Conservation (phyloP, 2,329 filamentous ascomycete species). For the Chrysoporthe deuterocubensis region DNA sequence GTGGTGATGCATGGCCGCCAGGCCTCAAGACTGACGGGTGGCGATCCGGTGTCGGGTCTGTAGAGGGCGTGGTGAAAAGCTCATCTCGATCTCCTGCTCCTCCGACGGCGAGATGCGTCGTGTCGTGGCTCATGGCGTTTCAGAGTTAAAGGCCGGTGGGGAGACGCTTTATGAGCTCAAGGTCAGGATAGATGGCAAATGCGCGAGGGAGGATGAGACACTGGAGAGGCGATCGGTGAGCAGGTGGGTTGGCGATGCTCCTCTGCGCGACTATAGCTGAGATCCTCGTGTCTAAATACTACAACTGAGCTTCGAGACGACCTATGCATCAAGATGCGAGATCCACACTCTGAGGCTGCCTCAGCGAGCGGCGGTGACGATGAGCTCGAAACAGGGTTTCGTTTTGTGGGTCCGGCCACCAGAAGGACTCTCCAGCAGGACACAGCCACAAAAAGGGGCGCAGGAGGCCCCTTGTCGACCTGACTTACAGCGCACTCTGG, state of each 20-base stretch:
- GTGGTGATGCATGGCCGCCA: conserved; percentile 25
- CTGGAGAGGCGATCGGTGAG: neutral
- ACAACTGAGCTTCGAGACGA: neutral
- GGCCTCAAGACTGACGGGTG: conserved; percentile 25
- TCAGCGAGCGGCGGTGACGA: conserved; percentile 4
- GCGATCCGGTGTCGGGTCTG: conserved; percentile 22
- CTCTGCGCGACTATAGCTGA: neutral
- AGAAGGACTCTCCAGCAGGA: neutral
- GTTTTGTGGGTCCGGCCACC: neutral
- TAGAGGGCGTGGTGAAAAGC: conserved; percentile 20
- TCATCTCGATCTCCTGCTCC: conserved; percentile 7
- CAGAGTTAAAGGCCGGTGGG: neutral
- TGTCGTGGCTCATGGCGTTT: conserved; percentile 8
- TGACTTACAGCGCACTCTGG: neutral
- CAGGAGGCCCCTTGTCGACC: conserved; percentile 9
- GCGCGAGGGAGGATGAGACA: neutral
- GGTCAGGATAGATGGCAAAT: neutral
- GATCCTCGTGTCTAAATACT: neutral
- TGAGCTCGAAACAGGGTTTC: conserved; percentile 3
- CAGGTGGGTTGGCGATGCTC: neutral
- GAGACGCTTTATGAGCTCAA: neutral
- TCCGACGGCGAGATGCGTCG: conserved; percentile 11
- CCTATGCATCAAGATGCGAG: neutral
- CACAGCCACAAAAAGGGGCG: conserved; percentile 15
- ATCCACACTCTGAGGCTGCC: conserved; percentile 9